phyloP scores from a whole-genome alignment of 2,329 filamentous ascomycete genomes.

The Chaetomiaceae sp. region DNA sequence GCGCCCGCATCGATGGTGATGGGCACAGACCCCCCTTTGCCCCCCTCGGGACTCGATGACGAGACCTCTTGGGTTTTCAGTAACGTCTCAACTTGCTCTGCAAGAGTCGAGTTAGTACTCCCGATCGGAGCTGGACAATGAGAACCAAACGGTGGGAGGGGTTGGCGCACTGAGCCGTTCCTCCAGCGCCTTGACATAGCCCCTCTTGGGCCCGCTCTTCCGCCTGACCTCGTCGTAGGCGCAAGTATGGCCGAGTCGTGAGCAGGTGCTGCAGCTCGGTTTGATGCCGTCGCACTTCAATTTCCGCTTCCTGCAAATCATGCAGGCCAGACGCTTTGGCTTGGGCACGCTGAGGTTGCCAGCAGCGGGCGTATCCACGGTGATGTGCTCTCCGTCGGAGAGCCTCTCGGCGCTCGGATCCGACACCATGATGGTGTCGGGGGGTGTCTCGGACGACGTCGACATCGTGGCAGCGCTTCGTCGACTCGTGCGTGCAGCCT shows the following conservation, averaged over 20 bases:
- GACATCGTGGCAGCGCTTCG: slow-evolving; percentile 19
- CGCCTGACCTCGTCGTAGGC: slow-evolving; percentile 87
- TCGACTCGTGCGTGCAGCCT: too few relatives aligned
- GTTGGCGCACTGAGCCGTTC: slow-evolving; percentile 72
- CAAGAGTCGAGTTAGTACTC: slow-evolving; percentile 15
- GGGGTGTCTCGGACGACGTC: slow-evolving; percentile 25
- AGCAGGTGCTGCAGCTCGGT: slow-evolving; percentile 83
- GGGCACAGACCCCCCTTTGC: slow-evolving; percentile 31
- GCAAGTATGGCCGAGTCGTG: slow-evolving; percentile 78
- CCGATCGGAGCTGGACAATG: not conserved
- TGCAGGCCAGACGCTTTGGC: slow-evolving; percentile 90
- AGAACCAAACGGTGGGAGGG: not conserved
- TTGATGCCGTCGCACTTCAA: slow-evolving; percentile 80
- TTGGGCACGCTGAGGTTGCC: slow-evolving; percentile 59
- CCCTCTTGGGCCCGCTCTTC: slow-evolving; percentile 90
- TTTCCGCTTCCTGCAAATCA: slow-evolving; percentile 89
- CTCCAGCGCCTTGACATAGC: slow-evolving; percentile 90
- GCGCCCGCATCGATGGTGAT: slow-evolving; percentile 26
- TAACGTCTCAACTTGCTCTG: slow-evolving; percentile 89
- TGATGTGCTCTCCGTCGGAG: slow-evolving; percentile 12
- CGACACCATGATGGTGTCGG: slow-evolving; percentile 27
- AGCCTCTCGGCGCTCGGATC: slow-evolving; percentile 15
- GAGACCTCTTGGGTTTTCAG: slow-evolving; percentile 69
- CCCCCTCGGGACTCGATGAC: slow-evolving; percentile 31
- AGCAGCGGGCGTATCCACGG: slow-evolving; percentile 11